Base-by-base conservation (phyloP, 176 grass and related monocot genomes). In the Leersia perrieri region DNA sequence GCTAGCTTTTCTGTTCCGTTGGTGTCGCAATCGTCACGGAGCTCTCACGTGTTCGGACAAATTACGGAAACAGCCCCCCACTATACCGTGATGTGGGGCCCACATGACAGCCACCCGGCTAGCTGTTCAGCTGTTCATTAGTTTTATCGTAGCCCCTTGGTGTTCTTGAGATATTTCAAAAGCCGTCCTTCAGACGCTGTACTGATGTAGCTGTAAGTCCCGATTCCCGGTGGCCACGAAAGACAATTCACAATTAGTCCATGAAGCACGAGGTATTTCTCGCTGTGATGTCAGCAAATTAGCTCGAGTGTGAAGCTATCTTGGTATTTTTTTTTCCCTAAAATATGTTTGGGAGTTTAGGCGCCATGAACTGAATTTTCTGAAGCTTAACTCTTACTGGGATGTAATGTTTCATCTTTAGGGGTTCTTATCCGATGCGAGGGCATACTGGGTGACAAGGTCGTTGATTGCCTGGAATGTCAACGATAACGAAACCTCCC, bases 401-500 rank as follows among this genome's bases (percentile, higher is more conserved):
- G 30, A 39, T 73, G n/a, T 41, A 23, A 39, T 73, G n/a, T 41
- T n/a, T 18, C 18, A 18, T 73, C 18, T 83, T 26, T 79, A 98
- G 94, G 82, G 31, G 9, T 90, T 89, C 60, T 68, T 92, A 64
- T 73, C 83, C 65, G 57, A 92, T 76, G 82, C 92, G 8, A 92
- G 87, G 71, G 95, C 92, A 25, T 92, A 81, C 80, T 98, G 92
- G 92, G 85, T 98, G 61, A 64, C 84, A 3, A 85, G 57, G 71
- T 76, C 42, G 58, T 51, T 98, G 61, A 92, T 98, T 76, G 92
- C 95, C 72, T 98, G 88, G 83, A 55, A 92, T 75, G 76, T 92
- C 22, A 63, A 60, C 30, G 83, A 87, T 33, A 57, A 73, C 70
- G 80, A 85, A 55, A 27, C 84, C 32, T 91, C 77, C 35, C 27